A percentile compares a stretch with the other conserved stretches of the same genome.
These are phyloP conservation scores for Termitomyces sp. DNA, from an alignment of 768 basidiomycete species.

Conservation along the genomic window DNA sequence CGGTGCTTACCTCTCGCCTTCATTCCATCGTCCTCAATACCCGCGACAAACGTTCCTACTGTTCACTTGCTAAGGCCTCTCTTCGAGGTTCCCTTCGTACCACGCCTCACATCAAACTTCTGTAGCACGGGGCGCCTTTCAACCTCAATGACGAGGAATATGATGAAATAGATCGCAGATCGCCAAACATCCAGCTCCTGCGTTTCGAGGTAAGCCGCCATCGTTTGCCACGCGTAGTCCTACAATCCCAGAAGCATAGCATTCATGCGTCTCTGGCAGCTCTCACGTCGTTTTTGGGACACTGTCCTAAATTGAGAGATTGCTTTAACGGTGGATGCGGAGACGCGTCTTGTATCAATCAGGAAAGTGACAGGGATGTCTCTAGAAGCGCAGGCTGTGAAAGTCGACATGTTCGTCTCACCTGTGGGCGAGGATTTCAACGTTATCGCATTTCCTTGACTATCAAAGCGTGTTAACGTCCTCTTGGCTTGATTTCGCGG, in stretches of 20 bases:
- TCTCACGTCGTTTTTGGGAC: neutral
- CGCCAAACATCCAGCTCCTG: neutral
- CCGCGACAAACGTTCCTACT: neutral
- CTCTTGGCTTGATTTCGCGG: neutral
- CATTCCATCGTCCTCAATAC: neutral
- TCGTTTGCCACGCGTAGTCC: neutral
- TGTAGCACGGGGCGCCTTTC: neutral
- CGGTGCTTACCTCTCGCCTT: constrained; percentile 1
- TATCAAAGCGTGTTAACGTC: neutral
- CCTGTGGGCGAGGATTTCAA: neutral
- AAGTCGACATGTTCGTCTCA: constrained; percentile 1
- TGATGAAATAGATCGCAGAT: neutral
- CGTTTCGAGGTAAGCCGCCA: neutral
- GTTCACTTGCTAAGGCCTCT: neutral
- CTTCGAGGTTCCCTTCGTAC: neutral
- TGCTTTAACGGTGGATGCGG: neutral
- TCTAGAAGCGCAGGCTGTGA: neutral
- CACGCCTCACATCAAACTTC: neutral
- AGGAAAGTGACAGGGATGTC: neutral
- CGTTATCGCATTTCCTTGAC: constrained; percentile 1
- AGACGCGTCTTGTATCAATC: neutral
- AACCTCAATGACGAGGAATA: constrained; percentile 1
- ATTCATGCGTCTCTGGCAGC: constrained; percentile 1
- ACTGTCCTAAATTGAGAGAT: constrained; percentile 3
- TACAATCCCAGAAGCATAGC: neutral